Evolutionary conservation across 495 filamentous ascomycete species (phyloP).

Genomic region (Chaetomium fimeti): DNA sequence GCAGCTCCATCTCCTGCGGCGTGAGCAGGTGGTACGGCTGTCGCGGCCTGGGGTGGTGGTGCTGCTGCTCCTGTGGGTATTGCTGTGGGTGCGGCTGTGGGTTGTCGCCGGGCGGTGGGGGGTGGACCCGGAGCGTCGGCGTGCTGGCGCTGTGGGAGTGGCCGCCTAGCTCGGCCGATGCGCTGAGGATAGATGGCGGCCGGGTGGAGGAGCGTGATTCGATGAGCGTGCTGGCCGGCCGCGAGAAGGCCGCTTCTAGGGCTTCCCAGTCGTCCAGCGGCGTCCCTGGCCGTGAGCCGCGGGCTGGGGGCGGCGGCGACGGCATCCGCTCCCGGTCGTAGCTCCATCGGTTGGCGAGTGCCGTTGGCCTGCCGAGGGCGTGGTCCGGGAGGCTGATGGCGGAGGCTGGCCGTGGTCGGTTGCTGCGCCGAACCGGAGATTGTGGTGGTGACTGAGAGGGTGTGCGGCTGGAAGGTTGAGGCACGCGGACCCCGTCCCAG

Average conservation of each 20-base stretch:
- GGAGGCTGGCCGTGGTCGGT: slow-evolving; percentile 4
- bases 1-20: slow-evolving; percentile 17
- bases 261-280: neutral
- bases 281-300: slow-evolving; percentile 1
- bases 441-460: slow-evolving; percentile 13
- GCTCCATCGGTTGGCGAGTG: slow-evolving; percentile 18
- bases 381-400: slow-evolving; percentile 6
- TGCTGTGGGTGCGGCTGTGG: neutral
- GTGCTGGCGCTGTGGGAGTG: neutral
- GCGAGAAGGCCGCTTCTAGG: neutral
- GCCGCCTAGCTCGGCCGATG: neutral
- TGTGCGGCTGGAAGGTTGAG: neutral
- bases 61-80: neutral
- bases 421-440: neutral
- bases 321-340: slow-evolving; percentile 22
- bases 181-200: neutral
- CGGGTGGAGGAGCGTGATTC: slow-evolving; percentile 12
- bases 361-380: slow-evolving; percentile 1
- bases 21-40: slow-evolving; percentile 17
- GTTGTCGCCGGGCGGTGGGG: neutral
- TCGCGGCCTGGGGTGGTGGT: neutral
- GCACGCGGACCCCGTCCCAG: slow-evolving; percentile 6
- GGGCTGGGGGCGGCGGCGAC: neutral
- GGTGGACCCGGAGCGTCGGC: slow-evolving; percentile 7
- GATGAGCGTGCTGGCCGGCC: slow-evolving; percentile 17